Base-by-base conservation (phyloP, 805 yeast species). In the Candida rishiriensis region DNA sequence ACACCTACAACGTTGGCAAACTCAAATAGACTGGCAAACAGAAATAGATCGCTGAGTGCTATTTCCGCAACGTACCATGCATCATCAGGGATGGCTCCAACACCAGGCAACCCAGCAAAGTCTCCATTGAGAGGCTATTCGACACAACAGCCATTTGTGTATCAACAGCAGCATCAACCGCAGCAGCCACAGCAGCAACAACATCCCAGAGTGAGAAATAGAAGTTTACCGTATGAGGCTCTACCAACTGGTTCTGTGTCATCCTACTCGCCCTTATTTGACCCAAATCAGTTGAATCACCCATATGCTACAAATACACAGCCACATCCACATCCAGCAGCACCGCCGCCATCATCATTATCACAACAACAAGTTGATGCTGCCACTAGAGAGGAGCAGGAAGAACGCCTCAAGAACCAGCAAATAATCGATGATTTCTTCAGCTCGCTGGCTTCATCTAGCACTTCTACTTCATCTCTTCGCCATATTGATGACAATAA, bases 1-100 rank as follows among this genome's bases (percentile, higher is more conserved):
- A 10, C 41, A 5, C 28, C 30, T 10, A 16, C 43, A 3, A 35
- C 38, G 2, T 21, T 35, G 14, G 43, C 40, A 14, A 50, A 38
- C 29, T 17, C 47, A 11, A 40, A 26, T 33, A 37, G 54, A 12
- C 17, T 37, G 3, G 35, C 37, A 3, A 38, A 38, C 12, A 44
- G 57, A 36, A 49, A 47, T 32, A 43, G 58, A 33, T 54, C 58
- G 5, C 40, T 49, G n/a, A 54, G 55, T 39, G 39, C 45, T n/a
- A 39, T 46, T 21, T 37, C 50, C 8, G 14, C 36, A n/a, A 29
- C 21, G 12, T 33, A 31, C 29, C 21, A 42, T 26, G 30, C 38
- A n/a, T 26, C 52, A 6, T 28, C 42, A 29, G 18, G 11, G 10
- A 14, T 16, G 9, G 12, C 38, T 2, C 14, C 33, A 11, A 9